phyloP scores from a whole-genome alignment of 2,329 filamentous ascomycete genomes.

The Verticillium longisporum region DNA sequence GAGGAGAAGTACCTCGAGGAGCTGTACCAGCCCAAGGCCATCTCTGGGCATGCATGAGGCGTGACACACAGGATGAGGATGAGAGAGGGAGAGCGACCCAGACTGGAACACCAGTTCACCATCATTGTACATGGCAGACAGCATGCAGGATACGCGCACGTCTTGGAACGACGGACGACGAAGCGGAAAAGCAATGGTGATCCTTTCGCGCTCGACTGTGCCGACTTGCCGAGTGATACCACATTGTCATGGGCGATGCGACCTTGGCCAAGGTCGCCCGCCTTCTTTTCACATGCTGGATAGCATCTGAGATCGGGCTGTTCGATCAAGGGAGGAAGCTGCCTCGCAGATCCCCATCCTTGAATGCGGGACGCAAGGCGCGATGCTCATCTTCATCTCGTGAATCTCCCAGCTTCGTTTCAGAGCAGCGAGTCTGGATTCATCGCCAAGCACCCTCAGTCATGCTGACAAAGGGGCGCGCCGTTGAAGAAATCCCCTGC shows the following conservation, averaged over 20 bases:
- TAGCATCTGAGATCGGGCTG: neutral
- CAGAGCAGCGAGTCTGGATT: neutral
- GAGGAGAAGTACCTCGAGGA: conserved; percentile 58
- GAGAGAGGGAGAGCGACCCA: neutral
- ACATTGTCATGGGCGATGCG: neutral
- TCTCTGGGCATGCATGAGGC: conserved; percentile 15
- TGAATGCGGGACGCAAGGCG: neutral
- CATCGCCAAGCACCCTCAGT: neutral
- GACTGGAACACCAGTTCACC: neutral
- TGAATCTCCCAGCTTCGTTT: neutral
- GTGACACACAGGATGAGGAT: neutral
- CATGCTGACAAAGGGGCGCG: neutral
- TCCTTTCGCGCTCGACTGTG: neutral
- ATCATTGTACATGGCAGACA: neutral
- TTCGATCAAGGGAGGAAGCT: neutral
- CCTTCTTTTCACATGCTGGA: neutral
- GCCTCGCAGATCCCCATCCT: neutral
- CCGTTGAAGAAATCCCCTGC: neutral
- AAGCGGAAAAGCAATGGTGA: neutral
- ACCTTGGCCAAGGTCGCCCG: neutral
- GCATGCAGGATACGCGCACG: neutral
- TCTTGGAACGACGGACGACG: neutral
- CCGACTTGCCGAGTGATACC: neutral
- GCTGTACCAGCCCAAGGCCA: conserved; percentile 47
- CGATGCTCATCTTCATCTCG: neutral